Evolutionary conservation across 2,329 filamentous ascomycete species (phyloP).

Genomic region (Pseudogymnoascus sp.): DNA sequence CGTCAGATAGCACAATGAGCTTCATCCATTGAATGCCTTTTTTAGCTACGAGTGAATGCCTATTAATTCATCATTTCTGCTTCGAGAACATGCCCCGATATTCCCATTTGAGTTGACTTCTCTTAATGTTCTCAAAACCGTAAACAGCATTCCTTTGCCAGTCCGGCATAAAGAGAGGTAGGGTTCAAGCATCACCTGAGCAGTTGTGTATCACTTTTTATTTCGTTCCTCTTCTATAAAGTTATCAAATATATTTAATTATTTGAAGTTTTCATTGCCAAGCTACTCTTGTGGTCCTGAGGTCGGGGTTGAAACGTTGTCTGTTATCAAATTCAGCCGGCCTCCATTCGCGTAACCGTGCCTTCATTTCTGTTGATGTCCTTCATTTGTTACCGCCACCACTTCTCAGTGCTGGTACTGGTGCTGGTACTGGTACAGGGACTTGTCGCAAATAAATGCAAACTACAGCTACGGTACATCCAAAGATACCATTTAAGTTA

Average conservation of each 20-base stretch:
- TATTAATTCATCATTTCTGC: constrained; percentile 9
- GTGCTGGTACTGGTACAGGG: background rate
- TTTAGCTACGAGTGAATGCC: constrained; percentile 12
- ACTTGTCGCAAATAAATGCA: background rate
- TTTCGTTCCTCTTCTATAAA: background rate
- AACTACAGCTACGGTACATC: background rate
- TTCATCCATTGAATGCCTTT: constrained; percentile 25
- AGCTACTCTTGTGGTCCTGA: background rate
- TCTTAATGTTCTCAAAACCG: background rate
- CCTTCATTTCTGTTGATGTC: background rate
- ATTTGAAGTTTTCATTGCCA: background rate
- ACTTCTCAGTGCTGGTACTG: background rate
- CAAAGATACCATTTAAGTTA: background rate
- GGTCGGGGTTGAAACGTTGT: background rate
- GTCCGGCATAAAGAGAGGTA: background rate
- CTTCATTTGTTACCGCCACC: background rate
- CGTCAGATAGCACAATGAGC: constrained; percentile 33
- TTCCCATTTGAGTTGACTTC: constrained; percentile 4
- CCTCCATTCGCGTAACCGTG: background rate
- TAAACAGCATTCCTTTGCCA: background rate
- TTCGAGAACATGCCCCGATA: constrained; percentile 5
- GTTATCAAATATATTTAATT: background rate
- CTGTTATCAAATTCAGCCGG: background rate
- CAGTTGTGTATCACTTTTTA: background rate
- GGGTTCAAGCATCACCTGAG: background rate